Base-by-base conservation (phyloP, 2,329 filamentous ascomycete genomes). In the Penicillium olsonii region DNA sequence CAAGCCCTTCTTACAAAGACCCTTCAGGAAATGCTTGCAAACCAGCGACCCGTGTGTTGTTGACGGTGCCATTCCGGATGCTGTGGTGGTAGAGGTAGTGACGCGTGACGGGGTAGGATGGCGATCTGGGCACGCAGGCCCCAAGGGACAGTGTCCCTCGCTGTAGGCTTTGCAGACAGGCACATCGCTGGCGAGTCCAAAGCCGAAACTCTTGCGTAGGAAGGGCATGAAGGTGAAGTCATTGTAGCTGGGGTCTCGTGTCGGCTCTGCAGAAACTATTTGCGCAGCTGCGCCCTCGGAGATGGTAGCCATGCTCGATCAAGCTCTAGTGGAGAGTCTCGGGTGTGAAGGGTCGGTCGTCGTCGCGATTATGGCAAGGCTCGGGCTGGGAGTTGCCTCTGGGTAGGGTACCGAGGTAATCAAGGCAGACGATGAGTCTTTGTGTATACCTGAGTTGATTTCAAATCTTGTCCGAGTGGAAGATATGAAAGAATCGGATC, bases 21-120 rank as follows among this genome's bases (percentile, higher is more conserved):
- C 92, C 57, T 95, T 89, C 66, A 97, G 85, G 86, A 94, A 97
- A 79, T 97, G 94, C 77, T 99, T 99, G 84, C 94, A 99, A 53
- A 99, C 92, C 14, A 97, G 84, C 42, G 77, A 82, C 24, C 71
- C 70, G 48, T 73, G 69, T 4, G 68, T 72, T 15, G 71, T 70
- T 15, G 72, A 69, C 4, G 73, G 67, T 11, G 69, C 68, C 46
- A 72, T 60, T 12, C 69, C 69, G 4, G 69, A 72, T 34, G 70
- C 69, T n/a, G 69, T 71, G n/a, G 69, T 74, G 1, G 70, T 71
- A 11, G 71, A 72, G 1, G 71, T 74, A 8, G 72, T 73, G 27
- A 74, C 69, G 37, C 72, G 69, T 5, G 71, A 72, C 12, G 75
- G 75, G 0, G 75, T 78, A 2, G 74, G 77, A 76, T 97, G 92